A percentile compares a stretch with the other conserved stretches of the same genome.
Evolutionary conservation across 345 rosid species (phyloP).

Genomic region (Ricinus communis): DNA sequence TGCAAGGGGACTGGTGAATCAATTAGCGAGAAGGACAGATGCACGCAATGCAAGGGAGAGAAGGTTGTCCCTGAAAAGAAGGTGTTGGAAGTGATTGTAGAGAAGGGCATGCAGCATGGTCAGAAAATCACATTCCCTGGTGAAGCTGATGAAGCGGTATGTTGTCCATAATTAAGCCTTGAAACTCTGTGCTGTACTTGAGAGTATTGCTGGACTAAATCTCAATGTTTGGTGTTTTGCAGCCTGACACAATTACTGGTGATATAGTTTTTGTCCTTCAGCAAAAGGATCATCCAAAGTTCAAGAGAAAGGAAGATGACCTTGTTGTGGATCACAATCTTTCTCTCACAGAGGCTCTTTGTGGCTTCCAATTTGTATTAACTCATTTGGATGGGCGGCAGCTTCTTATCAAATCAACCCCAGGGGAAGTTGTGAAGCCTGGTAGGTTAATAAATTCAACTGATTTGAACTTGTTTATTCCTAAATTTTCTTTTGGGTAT

Average conservation of each 20-base stretch:
- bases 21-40: constrained; percentile 69
- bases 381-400: constrained; percentile 84
- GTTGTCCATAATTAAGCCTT: constrained; percentile 1
- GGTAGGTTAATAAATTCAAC: constrained; percentile 34
- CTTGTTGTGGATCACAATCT: constrained; percentile 75
- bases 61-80: constrained; percentile 84
- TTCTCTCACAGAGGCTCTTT: constrained; percentile 83
- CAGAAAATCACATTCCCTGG: constrained; percentile 91
- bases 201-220: neutral
- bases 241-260: constrained; percentile 89
- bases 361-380: constrained; percentile 79
- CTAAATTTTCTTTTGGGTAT: neutral
- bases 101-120: constrained; percentile 89
- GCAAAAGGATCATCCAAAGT: constrained; percentile 84
- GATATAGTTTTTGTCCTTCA: constrained; percentile 84
- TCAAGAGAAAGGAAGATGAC: constrained; percentile 85
- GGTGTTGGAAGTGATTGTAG: constrained; percentile 77
- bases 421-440: constrained; percentile 88
- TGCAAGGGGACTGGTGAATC: constrained; percentile 91
- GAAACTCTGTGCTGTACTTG: too few relatives aligned
- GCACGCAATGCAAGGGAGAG: constrained; percentile 80
- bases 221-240: constrained; percentile 22
- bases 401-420: constrained; percentile 77
- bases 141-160: constrained; percentile 88
- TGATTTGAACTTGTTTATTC: too few relatives aligned